A percentile compares a stretch with the other conserved stretches of the same genome.
Evolutionary conservation across 176 grass and related monocot species (phyloP).

Genomic region (Carex myosuroides): DNA sequence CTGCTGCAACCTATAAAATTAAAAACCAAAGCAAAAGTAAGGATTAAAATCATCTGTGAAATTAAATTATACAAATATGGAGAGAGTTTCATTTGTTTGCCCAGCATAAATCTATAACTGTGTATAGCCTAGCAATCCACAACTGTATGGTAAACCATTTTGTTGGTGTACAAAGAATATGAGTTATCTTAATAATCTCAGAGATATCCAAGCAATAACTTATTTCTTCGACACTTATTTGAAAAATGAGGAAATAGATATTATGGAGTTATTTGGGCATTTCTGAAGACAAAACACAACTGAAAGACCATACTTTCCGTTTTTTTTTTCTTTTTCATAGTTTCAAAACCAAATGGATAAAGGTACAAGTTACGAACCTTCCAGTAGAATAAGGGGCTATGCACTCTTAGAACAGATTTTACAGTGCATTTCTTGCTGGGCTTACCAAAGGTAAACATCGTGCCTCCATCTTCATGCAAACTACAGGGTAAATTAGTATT

Average conservation of each 20-base stretch:
- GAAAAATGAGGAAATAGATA: neutral
- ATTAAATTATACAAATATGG: neutral
- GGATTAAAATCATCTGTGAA: neutral
- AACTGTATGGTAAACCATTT: neutral
- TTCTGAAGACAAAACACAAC: neutral
- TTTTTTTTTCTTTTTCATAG: neutral
- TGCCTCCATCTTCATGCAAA: constrained; percentile 78
- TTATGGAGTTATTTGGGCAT: neutral
- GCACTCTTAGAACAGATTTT: constrained; percentile 52
- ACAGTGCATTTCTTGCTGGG: constrained; percentile 25
- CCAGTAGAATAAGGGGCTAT: constrained; percentile 82
- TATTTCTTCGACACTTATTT: neutral
- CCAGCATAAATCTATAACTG: neutral
- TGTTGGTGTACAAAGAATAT: no score
- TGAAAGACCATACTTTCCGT: neutral
- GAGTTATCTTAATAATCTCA: neutral
- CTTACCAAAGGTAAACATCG: constrained; percentile 55
- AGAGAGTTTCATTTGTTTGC: neutral
- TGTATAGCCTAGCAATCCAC: neutral
- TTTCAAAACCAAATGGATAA: neutral
- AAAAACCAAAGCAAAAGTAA: neutral
- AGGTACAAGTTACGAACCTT: constrained; percentile 39
- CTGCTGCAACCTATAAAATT: constrained; percentile 57
- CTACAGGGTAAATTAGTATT: constrained; percentile 19
- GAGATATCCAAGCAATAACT: neutral